Evolutionary conservation across 2,329 filamentous ascomycete species (phyloP).

Genomic region (Fusarium sacchari): DNA sequence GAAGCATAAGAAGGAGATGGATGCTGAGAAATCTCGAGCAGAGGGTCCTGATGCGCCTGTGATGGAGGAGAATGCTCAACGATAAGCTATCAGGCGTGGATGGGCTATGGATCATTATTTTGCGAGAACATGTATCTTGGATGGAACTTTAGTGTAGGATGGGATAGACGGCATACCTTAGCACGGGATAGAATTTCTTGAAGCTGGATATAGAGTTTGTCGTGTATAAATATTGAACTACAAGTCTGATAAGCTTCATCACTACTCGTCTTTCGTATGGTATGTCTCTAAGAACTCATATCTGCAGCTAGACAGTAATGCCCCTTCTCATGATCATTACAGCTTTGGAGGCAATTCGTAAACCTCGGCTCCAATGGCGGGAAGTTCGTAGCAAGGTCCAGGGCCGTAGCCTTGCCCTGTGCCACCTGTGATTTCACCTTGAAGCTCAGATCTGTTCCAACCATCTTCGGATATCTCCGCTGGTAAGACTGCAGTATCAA

Average conservation of each 20-base stretch:
- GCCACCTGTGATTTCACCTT: neutral
- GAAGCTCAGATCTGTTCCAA: neutral
- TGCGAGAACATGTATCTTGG: too few relatives aligned
- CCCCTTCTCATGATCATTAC: neutral
- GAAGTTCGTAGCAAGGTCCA: neutral
- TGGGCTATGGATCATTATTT: neutral
- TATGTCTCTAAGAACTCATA: neutral
- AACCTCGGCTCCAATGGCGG: neutral
- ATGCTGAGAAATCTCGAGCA: neutral
- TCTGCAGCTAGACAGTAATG: neutral
- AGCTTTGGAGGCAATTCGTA: neutral
- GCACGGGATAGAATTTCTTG: neutral
- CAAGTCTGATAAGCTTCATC: too few relatives aligned
- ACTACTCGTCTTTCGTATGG: too few relatives aligned
- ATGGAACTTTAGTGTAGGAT: neutral
- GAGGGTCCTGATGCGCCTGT: neutral
- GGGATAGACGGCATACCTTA: neutral
- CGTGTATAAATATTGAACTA: too few relatives aligned
- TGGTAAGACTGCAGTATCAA: fast-evolving
- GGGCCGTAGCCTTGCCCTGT: too few relatives aligned
- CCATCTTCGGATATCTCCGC: neutral
- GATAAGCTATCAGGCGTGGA: neutral
- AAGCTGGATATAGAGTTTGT: neutral
- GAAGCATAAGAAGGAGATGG: neutral
- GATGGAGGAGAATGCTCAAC: neutral